Conservation (phyloP, 2,329 filamentous ascomycete genomes). For the Botrytis cinerea region DNA sequence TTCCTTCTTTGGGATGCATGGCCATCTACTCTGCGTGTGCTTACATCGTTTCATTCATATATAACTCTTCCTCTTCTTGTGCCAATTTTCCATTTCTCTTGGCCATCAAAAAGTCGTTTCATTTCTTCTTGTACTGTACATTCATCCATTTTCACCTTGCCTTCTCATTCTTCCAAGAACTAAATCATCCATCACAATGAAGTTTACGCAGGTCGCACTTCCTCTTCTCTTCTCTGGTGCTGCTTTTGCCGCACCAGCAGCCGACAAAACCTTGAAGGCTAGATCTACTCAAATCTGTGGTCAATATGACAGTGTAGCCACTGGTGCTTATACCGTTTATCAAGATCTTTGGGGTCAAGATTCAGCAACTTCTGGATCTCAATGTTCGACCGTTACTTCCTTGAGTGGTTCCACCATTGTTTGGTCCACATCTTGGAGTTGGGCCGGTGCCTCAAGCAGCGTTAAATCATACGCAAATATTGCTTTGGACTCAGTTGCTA, state of each 20-base stretch:
- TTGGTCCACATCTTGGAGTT: conserved; percentile 47
- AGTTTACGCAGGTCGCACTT: conserved; percentile 26
- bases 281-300: conserved; percentile 30
- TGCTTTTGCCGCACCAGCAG: conserved; percentile 19
- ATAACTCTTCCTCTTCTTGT: not conserved
- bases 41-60: conserved; percentile 8
- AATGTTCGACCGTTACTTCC: conserved; percentile 46
- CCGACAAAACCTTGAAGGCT: not conserved
- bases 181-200: conserved; percentile 19
- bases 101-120: not conserved
- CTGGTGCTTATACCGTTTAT: conserved; percentile 45
- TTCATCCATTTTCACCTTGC: conserved; percentile 4
- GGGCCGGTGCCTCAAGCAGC: conserved; percentile 42
- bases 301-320: conserved; percentile 33
- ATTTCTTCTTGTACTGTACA: conserved; percentile 12
- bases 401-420: conserved; percentile 40
- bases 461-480: conserved; percentile 49
- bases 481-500: conserved; percentile 42
- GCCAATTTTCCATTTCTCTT: not conserved
- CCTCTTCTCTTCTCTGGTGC: conserved; percentile 22
- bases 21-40: not conserved
- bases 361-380: conserved; percentile 28
- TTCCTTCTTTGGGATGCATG: not conserved
- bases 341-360: conserved; percentile 39
- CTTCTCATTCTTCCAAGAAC: not conserved